phyloP scores from a whole-genome alignment of 1,284 basidiomycete species.

The Trichosporon coremiiforme region DNA sequence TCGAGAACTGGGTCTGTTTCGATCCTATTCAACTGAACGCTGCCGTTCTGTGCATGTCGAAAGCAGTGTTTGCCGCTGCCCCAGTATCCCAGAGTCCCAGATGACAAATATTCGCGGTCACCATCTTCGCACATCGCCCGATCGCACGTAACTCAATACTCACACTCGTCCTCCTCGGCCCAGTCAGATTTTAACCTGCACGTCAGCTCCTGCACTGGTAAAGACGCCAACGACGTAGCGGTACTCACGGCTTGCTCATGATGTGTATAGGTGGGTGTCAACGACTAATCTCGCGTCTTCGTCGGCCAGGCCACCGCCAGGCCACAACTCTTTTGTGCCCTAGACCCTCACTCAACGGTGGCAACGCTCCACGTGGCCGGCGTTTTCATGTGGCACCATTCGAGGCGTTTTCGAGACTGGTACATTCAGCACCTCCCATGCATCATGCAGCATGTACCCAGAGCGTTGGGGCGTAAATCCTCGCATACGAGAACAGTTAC shows the following conservation, averaged over 20 bases:
- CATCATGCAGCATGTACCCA: not conserved
- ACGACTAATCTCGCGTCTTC: conserved; percentile 7
- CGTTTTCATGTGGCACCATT: conserved; percentile 7
- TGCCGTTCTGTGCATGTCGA: too few relatives aligned
- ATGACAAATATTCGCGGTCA: not conserved
- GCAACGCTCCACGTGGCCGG: conserved; percentile 16
- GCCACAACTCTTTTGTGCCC: not conserved
- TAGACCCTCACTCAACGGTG: not conserved
- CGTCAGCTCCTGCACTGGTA: not conserved
- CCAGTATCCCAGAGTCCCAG: not conserved
- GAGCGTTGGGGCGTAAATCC: not conserved
- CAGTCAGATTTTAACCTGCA: conserved; percentile 32
- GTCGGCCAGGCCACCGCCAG: not conserved
- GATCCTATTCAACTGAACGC: not conserved
- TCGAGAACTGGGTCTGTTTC: not conserved
- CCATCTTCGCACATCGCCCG: conserved; percentile 10
- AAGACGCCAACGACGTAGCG: not conserved
- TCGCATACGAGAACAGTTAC: conserved; percentile 16
- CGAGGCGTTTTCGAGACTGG: not conserved
- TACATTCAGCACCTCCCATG: too few relatives aligned
- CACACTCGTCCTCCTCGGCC: conserved; percentile 34
- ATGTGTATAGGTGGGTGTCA: conserved; percentile 4
- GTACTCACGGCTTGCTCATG: conserved; percentile 18
- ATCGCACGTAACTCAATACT: not conserved
- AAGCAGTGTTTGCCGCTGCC: not conserved